Conservation (phyloP, 202 grass and related monocot genomes). For the Carex sylvatica region DNA sequence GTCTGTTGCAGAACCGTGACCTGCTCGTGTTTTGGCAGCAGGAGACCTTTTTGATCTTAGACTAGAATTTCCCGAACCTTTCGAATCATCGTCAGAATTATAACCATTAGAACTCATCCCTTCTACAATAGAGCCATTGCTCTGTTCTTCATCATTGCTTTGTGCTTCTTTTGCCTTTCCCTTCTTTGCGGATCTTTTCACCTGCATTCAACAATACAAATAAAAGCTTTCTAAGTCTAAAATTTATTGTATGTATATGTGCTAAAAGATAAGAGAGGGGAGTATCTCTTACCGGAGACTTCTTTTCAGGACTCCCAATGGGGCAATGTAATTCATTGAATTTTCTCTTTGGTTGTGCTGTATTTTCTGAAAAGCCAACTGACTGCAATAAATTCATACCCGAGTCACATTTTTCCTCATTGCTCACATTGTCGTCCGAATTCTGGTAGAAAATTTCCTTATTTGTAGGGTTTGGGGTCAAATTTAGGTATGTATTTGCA, state of each 20-base stretch:
- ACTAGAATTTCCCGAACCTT: constrained; percentile 24
- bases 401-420: constrained; percentile 32
- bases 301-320: constrained; percentile 22
- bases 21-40: constrained; percentile 41
- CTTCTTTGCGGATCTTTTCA: constrained; percentile 39
- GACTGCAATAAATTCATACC: constrained; percentile 33
- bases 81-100: constrained; percentile 61
- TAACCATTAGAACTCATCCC: constrained; percentile 42
- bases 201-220: constrained; percentile 39
- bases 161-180: constrained; percentile 30
- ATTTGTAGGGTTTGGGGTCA: constrained; percentile 34
- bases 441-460: constrained; percentile 1
- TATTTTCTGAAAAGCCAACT: constrained; percentile 30
- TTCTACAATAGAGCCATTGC: constrained; percentile 18
- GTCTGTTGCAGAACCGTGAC: constrained; percentile 42
- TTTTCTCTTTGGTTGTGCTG: constrained; percentile 33
- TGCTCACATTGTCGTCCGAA: constrained; percentile 35
- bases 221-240: neutral
- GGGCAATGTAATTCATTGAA: constrained; percentile 26
- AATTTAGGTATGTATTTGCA: constrained; percentile 36
- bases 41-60: constrained; percentile 14
- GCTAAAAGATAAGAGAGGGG: neutral
- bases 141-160: constrained; percentile 29
- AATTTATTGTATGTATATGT: neutral
- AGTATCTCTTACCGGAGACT: neutral